phyloP scores from a whole-genome alignment of 2,329 filamentous ascomycete species.

The Aspergillus sp. region DNA sequence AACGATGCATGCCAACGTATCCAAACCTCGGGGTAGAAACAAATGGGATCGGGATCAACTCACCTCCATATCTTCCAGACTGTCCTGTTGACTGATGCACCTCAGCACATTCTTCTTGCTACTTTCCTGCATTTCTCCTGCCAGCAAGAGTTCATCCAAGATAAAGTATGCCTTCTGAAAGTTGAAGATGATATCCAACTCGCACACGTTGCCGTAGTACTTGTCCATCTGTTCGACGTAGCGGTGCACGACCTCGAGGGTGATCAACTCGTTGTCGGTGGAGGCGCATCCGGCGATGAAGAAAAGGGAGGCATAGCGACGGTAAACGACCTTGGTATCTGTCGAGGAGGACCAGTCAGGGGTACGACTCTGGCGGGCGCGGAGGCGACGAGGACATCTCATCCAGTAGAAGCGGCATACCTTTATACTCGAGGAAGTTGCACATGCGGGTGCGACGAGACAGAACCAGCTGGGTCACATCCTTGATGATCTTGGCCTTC shows the following conservation, averaged over 20 bases:
- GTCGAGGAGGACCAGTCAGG: slow-evolving; percentile 17
- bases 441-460: slow-evolving; percentile 97
- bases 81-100: slow-evolving; percentile 96
- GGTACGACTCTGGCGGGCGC: neutral
- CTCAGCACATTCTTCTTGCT: slow-evolving; percentile 98
- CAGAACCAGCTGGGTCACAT: slow-evolving; percentile 95
- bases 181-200: slow-evolving; percentile 99
- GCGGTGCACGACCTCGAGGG: slow-evolving; percentile 96
- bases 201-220: slow-evolving; percentile 99
- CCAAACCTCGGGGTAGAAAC: neutral
- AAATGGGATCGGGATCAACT: slow-evolving; percentile 44
- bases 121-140: slow-evolving; percentile 96
- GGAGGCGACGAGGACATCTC: neutral
- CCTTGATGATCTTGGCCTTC: slow-evolving; percentile 99
- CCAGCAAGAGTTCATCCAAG: slow-evolving; percentile 89
- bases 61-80: slow-evolving; percentile 98
- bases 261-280: slow-evolving; percentile 98
- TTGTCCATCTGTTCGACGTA: slow-evolving; percentile 99
- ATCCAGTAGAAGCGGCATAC: slow-evolving; percentile 45
- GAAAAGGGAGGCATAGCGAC: slow-evolving; percentile 96
- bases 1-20: neutral
- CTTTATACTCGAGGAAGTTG: slow-evolving; percentile 99
- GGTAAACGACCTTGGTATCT: slow-evolving; percentile 99
- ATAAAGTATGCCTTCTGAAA: slow-evolving; percentile 99
- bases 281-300: slow-evolving; percentile 97